Conservation (phyloP, 768 basidiomycete genomes). For the Tylopilus sp. region DNA sequence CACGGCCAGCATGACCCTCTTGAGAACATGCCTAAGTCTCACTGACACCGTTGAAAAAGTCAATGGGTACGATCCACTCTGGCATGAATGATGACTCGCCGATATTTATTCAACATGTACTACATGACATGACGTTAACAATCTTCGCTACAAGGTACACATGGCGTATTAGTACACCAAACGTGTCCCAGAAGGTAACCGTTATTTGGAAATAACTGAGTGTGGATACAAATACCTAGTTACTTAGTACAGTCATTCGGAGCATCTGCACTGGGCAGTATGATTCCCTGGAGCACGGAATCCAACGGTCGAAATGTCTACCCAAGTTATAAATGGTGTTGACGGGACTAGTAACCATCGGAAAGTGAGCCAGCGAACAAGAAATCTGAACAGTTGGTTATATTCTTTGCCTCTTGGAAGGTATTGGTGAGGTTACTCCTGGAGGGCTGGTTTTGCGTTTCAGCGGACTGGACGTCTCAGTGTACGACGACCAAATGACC, state of each 20-base stretch:
- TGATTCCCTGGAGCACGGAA: not conserved
- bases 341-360: too few species aligned
- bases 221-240: not conserved
- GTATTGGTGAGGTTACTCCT: constrained; percentile 4
- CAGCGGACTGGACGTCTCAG: not conserved
- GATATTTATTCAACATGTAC: too few species aligned
- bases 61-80: too few species aligned
- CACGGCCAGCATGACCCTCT: too few species aligned
- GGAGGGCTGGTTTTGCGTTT: constrained; percentile 22
- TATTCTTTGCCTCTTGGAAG: constrained; percentile 21
- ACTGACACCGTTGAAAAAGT: too few species aligned
- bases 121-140: too few species aligned
- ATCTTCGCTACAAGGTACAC: too few species aligned
- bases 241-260: not conserved
- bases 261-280: not conserved
- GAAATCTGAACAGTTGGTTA: not conserved
- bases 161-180: not conserved
- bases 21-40: too few species aligned
- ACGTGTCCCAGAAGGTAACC: not conserved
- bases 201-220: not conserved
- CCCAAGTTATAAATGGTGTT: not conserved
- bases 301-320: not conserved
- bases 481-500: not conserved
- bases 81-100: too few species aligned
- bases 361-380: not conserved